Percentiles rank a stretch among this genome's conserved stretches.
These are phyloP conservation scores for Pholiota conissans DNA, from an alignment of 768 basidiomycete genomes.

Conservation along the genomic window DNA sequence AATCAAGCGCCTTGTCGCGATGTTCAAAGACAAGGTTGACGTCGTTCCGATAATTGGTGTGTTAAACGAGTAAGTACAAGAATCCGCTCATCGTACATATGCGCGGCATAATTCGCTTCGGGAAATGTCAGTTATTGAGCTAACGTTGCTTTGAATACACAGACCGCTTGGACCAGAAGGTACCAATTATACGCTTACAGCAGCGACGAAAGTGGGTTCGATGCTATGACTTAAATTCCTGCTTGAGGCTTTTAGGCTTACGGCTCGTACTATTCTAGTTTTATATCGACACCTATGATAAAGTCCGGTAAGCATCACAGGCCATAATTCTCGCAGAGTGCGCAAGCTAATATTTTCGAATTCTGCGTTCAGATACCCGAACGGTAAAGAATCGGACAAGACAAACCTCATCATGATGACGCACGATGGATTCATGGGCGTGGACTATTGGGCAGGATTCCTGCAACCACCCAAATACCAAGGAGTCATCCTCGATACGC, in stretches of 20 bases:
- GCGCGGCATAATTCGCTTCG: too few relatives aligned
- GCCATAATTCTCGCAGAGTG: background rate
- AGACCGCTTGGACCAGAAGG: background rate
- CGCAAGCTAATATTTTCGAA: background rate
- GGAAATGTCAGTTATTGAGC: too few relatives aligned
- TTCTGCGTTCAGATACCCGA: slow-evolving; percentile 35
- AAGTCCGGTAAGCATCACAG: slow-evolving; percentile 46
- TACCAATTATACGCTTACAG: slow-evolving; percentile 13
- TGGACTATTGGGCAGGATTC: slow-evolving; percentile 68
- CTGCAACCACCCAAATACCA: slow-evolving; percentile 46
- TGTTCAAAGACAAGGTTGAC: slow-evolving; percentile 50
- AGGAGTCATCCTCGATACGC: slow-evolving; percentile 78
- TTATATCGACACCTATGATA: slow-evolving; percentile 58
- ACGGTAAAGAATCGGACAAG: slow-evolving; percentile 31
- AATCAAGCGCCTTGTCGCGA: slow-evolving; percentile 59
- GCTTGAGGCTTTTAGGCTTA: too few relatives aligned
- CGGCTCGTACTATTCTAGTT: background rate
- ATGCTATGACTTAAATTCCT: too few relatives aligned
- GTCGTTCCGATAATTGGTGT: slow-evolving; percentile 69
- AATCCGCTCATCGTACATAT: too few relatives aligned
- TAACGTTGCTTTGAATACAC: too few relatives aligned
- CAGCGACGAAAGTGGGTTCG: slow-evolving; percentile 31
- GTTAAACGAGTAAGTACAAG: slow-evolving; percentile 65
- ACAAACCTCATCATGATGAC: slow-evolving; percentile 67
- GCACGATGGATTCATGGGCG: slow-evolving; percentile 76